These are phyloP conservation scores for Wickerhamomyces silvicola DNA, from an alignment of 805 yeast genomes.

Conservation along the genomic window DNA sequence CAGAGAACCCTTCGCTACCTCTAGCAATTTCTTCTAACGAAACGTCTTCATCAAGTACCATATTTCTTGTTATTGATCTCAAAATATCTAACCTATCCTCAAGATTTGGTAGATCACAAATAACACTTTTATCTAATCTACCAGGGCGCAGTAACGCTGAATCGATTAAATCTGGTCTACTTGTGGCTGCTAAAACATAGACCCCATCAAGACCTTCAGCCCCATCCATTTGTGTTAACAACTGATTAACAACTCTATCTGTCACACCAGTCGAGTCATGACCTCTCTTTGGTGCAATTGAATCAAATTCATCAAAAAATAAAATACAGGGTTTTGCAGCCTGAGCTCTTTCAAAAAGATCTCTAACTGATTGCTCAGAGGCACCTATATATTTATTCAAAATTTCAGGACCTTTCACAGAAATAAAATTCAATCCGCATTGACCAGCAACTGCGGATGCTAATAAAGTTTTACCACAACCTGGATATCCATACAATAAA, in stretches of 20 bases:
- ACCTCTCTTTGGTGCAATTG: slow-evolving; percentile 96
- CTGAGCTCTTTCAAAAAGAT: slow-evolving; percentile 87
- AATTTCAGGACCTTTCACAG: slow-evolving; percentile 94
- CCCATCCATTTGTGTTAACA: slow-evolving; percentile 98
- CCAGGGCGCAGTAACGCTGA: slow-evolving; percentile 95
- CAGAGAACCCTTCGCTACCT: slow-evolving; percentile 72
- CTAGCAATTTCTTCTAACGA: slow-evolving; percentile 48
- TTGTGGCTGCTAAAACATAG: slow-evolving; percentile 92
- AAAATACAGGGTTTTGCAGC: slow-evolving; percentile 91
- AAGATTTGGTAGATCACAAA: slow-evolving; percentile 78
- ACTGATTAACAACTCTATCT: slow-evolving; percentile 93
- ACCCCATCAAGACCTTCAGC: slow-evolving; percentile 98
- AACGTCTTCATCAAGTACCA: slow-evolving; percentile 49
- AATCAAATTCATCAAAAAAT: slow-evolving; percentile 93
- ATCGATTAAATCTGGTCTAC: slow-evolving; percentile 93
- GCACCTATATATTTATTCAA: slow-evolving; percentile 96
- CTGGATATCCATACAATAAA: slow-evolving; percentile 90
- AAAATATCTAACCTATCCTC: slow-evolving; percentile 74
- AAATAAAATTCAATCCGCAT: slow-evolving; percentile 88
- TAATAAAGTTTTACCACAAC: slow-evolving; percentile 90
- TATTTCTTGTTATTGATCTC: slow-evolving; percentile 47
- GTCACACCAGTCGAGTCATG: slow-evolving; percentile 98
- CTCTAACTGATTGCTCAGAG: slow-evolving; percentile 90
- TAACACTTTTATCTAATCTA: slow-evolving; percentile 83
- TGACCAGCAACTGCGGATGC: slow-evolving; percentile 93